A percentile compares a stretch with the other conserved stretches of the same genome.
Conservation (phyloP, 768 basidiomycete species). For the Tephrocybe sp. region DNA sequence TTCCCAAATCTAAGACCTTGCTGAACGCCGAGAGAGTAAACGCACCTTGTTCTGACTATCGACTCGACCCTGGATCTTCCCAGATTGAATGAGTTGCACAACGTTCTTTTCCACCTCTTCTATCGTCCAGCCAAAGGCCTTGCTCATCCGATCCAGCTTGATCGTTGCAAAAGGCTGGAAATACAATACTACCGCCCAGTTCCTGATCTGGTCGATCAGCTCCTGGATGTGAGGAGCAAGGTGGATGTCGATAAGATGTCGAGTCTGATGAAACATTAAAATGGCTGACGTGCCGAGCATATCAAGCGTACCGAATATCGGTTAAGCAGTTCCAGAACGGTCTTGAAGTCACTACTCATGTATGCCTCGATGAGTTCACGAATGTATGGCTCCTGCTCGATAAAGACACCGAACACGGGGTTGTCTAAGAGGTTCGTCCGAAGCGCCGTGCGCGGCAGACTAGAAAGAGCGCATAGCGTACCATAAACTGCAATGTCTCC, state of each 20-base stretch:
- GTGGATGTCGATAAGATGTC: constrained; percentile 79
- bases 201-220: constrained; percentile 69
- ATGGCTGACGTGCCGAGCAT: background rate
- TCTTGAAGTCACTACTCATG: constrained; percentile 84
- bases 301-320: constrained; percentile 59
- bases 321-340: constrained; percentile 71
- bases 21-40: background rate
- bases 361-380: constrained; percentile 87
- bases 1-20: constrained; percentile 25
- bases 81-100: constrained; percentile 73
- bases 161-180: constrained; percentile 90
- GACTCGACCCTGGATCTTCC: constrained; percentile 78
- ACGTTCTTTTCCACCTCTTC: constrained; percentile 73
- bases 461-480: constrained; percentile 81
- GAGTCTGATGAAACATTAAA: constrained; percentile 47
- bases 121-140: constrained; percentile 81
- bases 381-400: constrained; percentile 86
- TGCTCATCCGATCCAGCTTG: constrained; percentile 79
- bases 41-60: constrained; percentile 87
- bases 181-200: constrained; percentile 81
- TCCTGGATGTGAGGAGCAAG: constrained; percentile 65
- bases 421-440: constrained; percentile 69
- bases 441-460: constrained; percentile 67
- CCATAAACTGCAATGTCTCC: constrained; percentile 88
- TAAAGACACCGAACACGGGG: constrained; percentile 67